phyloP scores from a whole-genome alignment of 2,329 filamentous ascomycete species.

The Leptosphaerulina australis region DNA sequence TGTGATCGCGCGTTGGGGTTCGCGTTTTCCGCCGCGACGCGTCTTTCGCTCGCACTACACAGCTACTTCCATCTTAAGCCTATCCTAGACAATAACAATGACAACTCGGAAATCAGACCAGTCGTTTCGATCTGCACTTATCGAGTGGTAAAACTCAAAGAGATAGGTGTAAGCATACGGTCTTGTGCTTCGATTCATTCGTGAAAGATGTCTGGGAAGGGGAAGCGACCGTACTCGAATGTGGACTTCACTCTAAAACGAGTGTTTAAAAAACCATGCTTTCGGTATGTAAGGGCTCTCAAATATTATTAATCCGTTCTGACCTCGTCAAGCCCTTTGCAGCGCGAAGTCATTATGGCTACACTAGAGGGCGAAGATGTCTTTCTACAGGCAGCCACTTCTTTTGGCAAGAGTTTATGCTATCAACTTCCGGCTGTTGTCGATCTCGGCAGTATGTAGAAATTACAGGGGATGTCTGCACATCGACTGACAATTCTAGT shows the following conservation, averaged over 20 bases:
- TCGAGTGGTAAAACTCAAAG: not conserved
- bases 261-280: slow-evolving; percentile 75
- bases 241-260: slow-evolving; percentile 75
- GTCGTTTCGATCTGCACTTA: not conserved
- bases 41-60: slow-evolving; percentile 10
- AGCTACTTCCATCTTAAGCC: not conserved
- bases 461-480: not conserved
- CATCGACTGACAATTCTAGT: slow-evolving; percentile 57
- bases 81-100: slow-evolving; percentile 5
- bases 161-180: not conserved
- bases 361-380: slow-evolving; percentile 86
- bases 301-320: not conserved
- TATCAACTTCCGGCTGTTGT: slow-evolving; percentile 91
- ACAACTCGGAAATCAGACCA: not conserved
- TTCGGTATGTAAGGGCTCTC: slow-evolving; percentile 61
- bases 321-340: slow-evolving; percentile 67
- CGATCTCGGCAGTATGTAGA: slow-evolving; percentile 75
- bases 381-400: slow-evolving; percentile 88
- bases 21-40: slow-evolving; percentile 19
- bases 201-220: slow-evolving; percentile 38
- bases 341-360: slow-evolving; percentile 85
- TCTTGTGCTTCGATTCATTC: not conserved
- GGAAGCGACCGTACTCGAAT: slow-evolving; percentile 54
- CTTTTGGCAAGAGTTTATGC: slow-evolving; percentile 91
- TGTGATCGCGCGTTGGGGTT: slow-evolving; percentile 29